These are phyloP conservation scores for Cyclaneusma minus DNA, from an alignment of 2,329 filamentous ascomycete species.

Conservation along the genomic window DNA sequence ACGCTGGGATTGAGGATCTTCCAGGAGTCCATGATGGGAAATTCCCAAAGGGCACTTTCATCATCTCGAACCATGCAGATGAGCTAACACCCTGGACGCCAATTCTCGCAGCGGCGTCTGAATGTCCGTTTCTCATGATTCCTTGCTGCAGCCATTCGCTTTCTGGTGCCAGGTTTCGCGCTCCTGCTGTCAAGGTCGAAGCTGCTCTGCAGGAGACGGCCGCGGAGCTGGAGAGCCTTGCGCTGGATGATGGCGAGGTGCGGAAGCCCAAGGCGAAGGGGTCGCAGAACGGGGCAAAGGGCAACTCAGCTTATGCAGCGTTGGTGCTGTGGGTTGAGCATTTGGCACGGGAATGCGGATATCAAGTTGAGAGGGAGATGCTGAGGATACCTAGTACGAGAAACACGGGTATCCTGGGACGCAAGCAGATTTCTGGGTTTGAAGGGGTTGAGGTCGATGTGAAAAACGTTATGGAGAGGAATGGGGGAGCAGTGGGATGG, in stretches of 20 bases:
- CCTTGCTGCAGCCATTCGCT: slow-evolving; percentile 91
- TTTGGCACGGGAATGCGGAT: slow-evolving; percentile 59
- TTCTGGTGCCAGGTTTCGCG: slow-evolving; percentile 58
- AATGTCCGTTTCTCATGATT: slow-evolving; percentile 77
- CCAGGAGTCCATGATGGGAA: slow-evolving; percentile 37
- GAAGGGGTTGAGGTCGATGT: slow-evolving; percentile 23
- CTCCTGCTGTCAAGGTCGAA: slow-evolving; percentile 30
- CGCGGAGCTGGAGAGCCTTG: slow-evolving; percentile 21
- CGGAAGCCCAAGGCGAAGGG: slow-evolving; percentile 19
- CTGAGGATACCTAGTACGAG: slow-evolving; percentile 84
- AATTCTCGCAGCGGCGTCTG: slow-evolving; percentile 60
- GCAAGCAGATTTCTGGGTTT: slow-evolving; percentile 20
- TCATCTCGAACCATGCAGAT: slow-evolving; percentile 94
- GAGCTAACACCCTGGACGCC: slow-evolving; percentile 95
- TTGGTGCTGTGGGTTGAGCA: slow-evolving; percentile 64
- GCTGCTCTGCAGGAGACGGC: slow-evolving; percentile 5
- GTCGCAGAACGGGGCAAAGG: slow-evolving; percentile 19
- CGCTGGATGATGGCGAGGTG: slow-evolving; percentile 22
- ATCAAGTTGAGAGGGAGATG: slow-evolving; percentile 66
- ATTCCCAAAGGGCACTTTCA: slow-evolving; percentile 66
- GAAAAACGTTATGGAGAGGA: slow-evolving; percentile 27
- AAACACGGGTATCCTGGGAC: slow-evolving; percentile 68
- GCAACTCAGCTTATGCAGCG: slow-evolving; percentile 62
- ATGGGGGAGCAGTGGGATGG: slow-evolving; percentile 42
- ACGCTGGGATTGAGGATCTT: background rate